These are phyloP conservation scores for Neurospora terricola DNA, from an alignment of 495 filamentous ascomycete genomes.

Conservation along the genomic window DNA sequence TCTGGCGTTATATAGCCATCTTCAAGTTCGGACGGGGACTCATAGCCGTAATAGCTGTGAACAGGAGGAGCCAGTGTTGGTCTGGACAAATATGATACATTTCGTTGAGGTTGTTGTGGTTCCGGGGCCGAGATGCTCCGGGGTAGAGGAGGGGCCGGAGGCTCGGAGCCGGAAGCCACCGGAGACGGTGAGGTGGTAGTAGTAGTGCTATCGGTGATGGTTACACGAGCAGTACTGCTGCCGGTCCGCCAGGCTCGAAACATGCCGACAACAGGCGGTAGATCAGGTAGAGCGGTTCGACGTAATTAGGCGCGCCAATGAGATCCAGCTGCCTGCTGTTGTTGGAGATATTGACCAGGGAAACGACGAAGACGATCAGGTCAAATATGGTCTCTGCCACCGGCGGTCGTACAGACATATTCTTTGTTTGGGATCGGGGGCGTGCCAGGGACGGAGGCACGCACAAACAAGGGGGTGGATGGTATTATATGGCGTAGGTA, in stretches of 20 bases:
- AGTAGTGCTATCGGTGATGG: slow-evolving; percentile 22
- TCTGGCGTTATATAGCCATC: neutral
- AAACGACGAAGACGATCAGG: slow-evolving; percentile 9
- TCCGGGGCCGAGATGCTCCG: neutral
- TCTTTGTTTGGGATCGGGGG: neutral
- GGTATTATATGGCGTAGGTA: neutral
- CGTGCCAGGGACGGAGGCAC: neutral
- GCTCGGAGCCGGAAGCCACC: neutral
- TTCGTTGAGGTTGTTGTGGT: neutral
- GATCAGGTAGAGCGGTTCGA: slow-evolving; percentile 4
- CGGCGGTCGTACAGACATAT: neutral
- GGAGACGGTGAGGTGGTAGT: neutral
- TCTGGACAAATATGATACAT: neutral
- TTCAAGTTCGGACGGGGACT: slow-evolving; percentile 9
- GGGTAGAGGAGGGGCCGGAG: neutral
- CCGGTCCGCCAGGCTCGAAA: slow-evolving; percentile 71
- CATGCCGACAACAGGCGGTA: slow-evolving; percentile 8
- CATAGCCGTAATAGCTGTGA: slow-evolving; percentile 1
- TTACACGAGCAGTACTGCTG: slow-evolving; percentile 68
- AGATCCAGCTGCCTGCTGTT: slow-evolving; percentile 4
- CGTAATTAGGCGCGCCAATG: slow-evolving; percentile 1
- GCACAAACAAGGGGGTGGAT: neutral
- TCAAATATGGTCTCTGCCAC: slow-evolving; percentile 10
- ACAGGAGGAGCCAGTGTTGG: neutral
- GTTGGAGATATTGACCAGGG: slow-evolving; percentile 10